Conservation (phyloP, 768 basidiomycete species). For the Tephrocybe sp. region DNA sequence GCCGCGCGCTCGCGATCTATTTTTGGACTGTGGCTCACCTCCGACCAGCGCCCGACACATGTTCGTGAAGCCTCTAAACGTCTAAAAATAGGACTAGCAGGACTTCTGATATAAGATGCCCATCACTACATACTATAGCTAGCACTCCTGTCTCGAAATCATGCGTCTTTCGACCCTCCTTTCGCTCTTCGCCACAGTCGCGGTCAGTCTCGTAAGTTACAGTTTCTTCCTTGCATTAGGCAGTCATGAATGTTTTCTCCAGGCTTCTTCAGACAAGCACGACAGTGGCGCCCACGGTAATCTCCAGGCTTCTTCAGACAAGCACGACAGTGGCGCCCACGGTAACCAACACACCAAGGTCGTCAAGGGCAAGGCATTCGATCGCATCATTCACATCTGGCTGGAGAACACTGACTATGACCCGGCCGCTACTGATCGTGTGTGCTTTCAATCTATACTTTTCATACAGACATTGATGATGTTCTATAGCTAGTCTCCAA, state of each 20-base stretch:
- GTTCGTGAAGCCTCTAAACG: too few species aligned
- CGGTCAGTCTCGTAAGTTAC: not conserved
- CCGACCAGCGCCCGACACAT: too few species aligned
- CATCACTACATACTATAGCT: too few species aligned
- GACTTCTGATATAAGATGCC: too few species aligned
- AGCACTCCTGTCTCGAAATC: too few species aligned
- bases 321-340: not conserved
- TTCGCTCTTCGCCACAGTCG: not conserved
- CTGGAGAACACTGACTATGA: slow-evolving; percentile 60
- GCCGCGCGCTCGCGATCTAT: too few species aligned
- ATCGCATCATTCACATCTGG: slow-evolving; percentile 44
- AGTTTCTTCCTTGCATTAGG: not conserved
- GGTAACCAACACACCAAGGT: not conserved
- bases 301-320: not conserved
- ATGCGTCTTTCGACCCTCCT: not conserved
- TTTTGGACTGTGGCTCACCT: too few species aligned
- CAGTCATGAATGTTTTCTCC: not conserved
- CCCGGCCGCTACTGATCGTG: slow-evolving; percentile 23
- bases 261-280: not conserved
- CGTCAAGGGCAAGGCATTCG: slow-evolving; percentile 24
- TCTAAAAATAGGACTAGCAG: too few species aligned
- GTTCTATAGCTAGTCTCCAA: slow-evolving; percentile 30
- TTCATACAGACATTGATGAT: too few species aligned
- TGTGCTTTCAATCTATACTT: too few species aligned
- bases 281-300: too few species aligned